Evolutionary conservation across 345 rosid genomes (phyloP).

Genomic region (Durio zibethinus): DNA sequence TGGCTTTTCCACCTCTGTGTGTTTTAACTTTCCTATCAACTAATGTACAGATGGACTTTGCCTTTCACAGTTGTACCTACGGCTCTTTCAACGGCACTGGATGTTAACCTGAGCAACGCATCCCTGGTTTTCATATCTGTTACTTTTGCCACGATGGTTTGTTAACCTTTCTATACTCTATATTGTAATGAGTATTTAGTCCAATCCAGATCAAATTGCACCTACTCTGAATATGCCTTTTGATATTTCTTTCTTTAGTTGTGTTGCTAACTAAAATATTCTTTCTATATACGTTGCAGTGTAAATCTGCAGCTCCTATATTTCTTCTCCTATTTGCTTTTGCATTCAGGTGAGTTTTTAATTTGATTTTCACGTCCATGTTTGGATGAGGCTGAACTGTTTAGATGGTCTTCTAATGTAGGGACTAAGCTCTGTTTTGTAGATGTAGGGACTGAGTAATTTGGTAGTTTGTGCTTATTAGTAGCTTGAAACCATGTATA

Average conservation of each 20-base stretch:
- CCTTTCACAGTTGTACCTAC: slow-evolving; percentile 98
- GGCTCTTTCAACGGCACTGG: slow-evolving; percentile 97
- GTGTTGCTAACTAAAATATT: slow-evolving; percentile 15
- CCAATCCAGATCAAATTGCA: not conserved
- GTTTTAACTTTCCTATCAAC: slow-evolving; percentile 53
- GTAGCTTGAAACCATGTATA: not conserved
- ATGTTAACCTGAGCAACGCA: slow-evolving; percentile 89
- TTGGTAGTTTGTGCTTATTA: not conserved
- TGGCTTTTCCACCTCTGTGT: not conserved
- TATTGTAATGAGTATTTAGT: not conserved
- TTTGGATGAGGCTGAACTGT: not conserved
- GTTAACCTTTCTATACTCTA: slow-evolving; percentile 28
- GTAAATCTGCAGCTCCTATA: slow-evolving; percentile 98
- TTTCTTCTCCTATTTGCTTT: slow-evolving; percentile 96
- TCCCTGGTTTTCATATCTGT: slow-evolving; percentile 98
- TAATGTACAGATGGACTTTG: slow-evolving; percentile 84
- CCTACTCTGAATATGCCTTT: slow-evolving; percentile 13
- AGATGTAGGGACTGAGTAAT: not conserved
- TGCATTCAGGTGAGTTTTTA: slow-evolving; percentile 80
- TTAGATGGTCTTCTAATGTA: not conserved
- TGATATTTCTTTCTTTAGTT: not conserved
- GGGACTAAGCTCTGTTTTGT: not conserved
- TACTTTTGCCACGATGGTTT: slow-evolving; percentile 98
- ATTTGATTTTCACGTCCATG: not conserved
- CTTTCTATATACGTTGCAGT: slow-evolving; percentile 45